These are phyloP conservation scores for Chlorociboria aeruginascens DNA, from an alignment of 495 filamentous ascomycete genomes.

Conservation along the genomic window DNA sequence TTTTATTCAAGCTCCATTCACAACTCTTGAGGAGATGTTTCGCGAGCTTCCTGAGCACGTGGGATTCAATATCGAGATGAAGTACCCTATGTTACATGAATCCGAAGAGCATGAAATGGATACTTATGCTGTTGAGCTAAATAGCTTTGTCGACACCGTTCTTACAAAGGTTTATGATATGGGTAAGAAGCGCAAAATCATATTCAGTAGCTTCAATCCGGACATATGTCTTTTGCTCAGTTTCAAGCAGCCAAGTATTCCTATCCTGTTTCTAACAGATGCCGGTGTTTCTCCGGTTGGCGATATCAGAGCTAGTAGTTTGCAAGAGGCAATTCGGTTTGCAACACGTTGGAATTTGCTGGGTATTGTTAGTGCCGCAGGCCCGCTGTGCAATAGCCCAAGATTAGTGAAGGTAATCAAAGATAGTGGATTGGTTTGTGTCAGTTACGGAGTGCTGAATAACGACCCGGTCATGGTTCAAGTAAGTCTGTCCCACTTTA, in stretches of 20 bases:
- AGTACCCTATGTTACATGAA: constrained; percentile 96
- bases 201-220: constrained; percentile 95
- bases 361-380: constrained; percentile 75
- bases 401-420: constrained; percentile 94
- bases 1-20: constrained; percentile 89
- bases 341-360: constrained; percentile 89
- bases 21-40: constrained; percentile 90
- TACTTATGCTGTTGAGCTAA: constrained; percentile 90
- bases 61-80: constrained; percentile 98
- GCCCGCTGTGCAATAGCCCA: constrained; percentile 77
- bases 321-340: constrained; percentile 93
- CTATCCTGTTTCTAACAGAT: constrained; percentile 89
- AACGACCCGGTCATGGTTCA: constrained; percentile 77
- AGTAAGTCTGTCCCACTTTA: constrained; percentile 36
- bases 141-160: constrained; percentile 92
- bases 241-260: constrained; percentile 92
- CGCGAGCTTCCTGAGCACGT: constrained; percentile 64
- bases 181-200: constrained; percentile 64
- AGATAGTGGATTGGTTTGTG: constrained; percentile 84
- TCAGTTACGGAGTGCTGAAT: constrained; percentile 85
- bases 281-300: constrained; percentile 58
- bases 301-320: constrained; percentile 80
- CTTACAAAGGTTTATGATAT: constrained; percentile 75
- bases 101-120: constrained; percentile 95
- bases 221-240: constrained; percentile 88